Conservation (phyloP, 2,329 filamentous ascomycete genomes). For the Colletotrichum godetiae region DNA sequence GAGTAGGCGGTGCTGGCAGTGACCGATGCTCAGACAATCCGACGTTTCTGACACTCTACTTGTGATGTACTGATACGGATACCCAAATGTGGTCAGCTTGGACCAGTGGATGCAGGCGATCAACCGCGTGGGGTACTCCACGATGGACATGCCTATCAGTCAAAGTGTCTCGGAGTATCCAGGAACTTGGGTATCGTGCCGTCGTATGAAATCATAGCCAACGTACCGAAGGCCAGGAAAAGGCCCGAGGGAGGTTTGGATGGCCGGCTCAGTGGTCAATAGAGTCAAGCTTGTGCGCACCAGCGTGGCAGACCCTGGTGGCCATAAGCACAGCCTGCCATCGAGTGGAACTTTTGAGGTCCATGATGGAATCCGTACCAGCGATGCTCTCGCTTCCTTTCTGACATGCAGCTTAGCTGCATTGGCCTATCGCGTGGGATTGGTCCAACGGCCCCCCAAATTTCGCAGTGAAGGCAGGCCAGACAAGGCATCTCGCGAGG, state of each 20-base stretch:
- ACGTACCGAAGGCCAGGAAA: not conserved
- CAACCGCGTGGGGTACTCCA: slow-evolving; percentile 14
- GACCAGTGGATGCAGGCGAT: slow-evolving; percentile 10
- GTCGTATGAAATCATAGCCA: slow-evolving; percentile 19
- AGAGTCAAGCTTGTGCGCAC: not conserved
- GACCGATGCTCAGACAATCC: not conserved
- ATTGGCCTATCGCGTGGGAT: slow-evolving; percentile 2
- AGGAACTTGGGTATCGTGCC: slow-evolving; percentile 22
- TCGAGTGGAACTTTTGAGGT: slow-evolving; percentile 22
- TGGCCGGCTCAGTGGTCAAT: slow-evolving; percentile 1
- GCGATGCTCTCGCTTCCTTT: slow-evolving; percentile 13
- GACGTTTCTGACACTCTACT: not conserved
- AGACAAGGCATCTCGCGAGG: slow-evolving; percentile 29
- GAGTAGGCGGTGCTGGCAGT: slow-evolving; percentile 2
- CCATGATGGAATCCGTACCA: slow-evolving; percentile 5
- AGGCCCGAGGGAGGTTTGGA: not conserved
- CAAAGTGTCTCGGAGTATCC: slow-evolving; percentile 9
- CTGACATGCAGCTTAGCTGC: slow-evolving; percentile 30
- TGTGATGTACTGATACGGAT: not conserved
- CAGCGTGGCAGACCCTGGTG: not conserved
- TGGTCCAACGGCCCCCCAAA: slow-evolving; percentile 8
- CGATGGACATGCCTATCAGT: slow-evolving; percentile 5
- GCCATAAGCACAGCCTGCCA: slow-evolving; percentile 34
- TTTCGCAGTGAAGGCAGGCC: slow-evolving; percentile 5
- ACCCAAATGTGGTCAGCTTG: not conserved